Percentiles rank a stretch among this genome's conserved stretches.
phyloP scores from a whole-genome alignment of 192 early-diverging fungal species.

The Podila verticillata region DNA sequence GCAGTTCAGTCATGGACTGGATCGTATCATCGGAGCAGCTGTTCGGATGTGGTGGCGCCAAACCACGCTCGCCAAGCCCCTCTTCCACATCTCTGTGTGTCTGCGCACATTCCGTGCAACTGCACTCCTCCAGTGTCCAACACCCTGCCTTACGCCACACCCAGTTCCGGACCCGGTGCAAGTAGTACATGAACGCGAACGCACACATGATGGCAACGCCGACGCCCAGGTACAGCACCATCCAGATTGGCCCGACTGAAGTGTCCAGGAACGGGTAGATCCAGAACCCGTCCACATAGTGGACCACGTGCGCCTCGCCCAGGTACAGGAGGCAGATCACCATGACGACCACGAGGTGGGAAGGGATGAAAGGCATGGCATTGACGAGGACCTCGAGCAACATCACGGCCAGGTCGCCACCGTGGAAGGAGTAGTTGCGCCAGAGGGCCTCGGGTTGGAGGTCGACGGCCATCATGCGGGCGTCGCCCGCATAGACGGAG shows the following conservation, averaged over 20 bases:
- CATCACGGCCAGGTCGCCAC: conserved; percentile 39
- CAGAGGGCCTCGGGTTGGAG: conserved; percentile 4
- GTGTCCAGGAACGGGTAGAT: conserved; percentile 47
- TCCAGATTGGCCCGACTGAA: conserved; percentile 21
- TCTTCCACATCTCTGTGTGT: neutral
- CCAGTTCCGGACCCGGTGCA: conserved; percentile 25
- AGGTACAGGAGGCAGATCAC: conserved; percentile 28
- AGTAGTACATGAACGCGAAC: conserved; percentile 26
- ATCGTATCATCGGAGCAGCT: neutral
- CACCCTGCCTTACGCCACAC: neutral
- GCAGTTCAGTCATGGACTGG: neutral
- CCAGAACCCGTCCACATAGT: conserved; percentile 38
- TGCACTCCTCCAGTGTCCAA: neutral
- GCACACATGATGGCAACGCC: conserved; percentile 22
- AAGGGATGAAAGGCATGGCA: conserved; percentile 40
- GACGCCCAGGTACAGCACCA: conserved; percentile 24
- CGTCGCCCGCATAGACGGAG: conserved; percentile 8
- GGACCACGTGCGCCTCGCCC: conserved; percentile 23
- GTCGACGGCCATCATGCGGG: conserved; percentile 19
- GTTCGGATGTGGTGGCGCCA: too few relatives aligned
- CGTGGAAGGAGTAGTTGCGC: conserved; percentile 48
- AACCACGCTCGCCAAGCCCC: too few relatives aligned
- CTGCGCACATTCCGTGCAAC: neutral
- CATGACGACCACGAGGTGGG: conserved; percentile 21
- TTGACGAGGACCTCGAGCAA: conserved; percentile 33